Evolutionary conservation across 2,329 filamentous ascomycete species (phyloP).

Genomic region (Aspergillus glaucus): DNA sequence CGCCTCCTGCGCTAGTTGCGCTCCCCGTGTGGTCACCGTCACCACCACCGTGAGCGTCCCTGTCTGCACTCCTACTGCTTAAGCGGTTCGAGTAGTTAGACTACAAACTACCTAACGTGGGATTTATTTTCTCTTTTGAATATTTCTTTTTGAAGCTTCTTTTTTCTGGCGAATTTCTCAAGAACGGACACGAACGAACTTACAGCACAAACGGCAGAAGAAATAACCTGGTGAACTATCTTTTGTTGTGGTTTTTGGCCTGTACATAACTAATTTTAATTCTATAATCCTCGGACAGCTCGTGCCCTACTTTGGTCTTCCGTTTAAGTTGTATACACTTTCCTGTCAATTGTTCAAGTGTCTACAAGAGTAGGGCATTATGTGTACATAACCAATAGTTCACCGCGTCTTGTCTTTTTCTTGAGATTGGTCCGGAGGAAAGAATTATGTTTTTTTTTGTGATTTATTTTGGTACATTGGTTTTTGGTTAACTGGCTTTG

Average conservation of each 20-base stretch:
- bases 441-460: neutral
- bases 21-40: constrained; percentile 15
- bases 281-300: constrained; percentile 10
- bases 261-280: constrained; percentile 34
- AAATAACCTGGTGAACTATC: constrained; percentile 7
- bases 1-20: constrained; percentile 7
- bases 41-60: constrained; percentile 21
- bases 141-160: constrained; percentile 3
- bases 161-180: constrained; percentile 6
- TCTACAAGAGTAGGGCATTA: neutral
- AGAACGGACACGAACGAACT: constrained; percentile 9
- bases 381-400: neutral
- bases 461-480: constrained; percentile 6
- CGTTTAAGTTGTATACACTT: neutral
- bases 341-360: neutral
- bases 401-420: constrained; percentile 4
- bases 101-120: neutral
- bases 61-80: neutral
- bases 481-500: neutral
- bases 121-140: neutral
- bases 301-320: neutral
- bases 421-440: too few species aligned
- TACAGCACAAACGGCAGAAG: constrained; percentile 15
- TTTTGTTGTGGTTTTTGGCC: constrained; percentile 1
- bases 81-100: neutral